A percentile compares a stretch with the other conserved stretches of the same genome.
These are phyloP conservation scores for Fusarium longipes DNA, from an alignment of 2,329 filamentous ascomycete species.

Conservation along the genomic window DNA sequence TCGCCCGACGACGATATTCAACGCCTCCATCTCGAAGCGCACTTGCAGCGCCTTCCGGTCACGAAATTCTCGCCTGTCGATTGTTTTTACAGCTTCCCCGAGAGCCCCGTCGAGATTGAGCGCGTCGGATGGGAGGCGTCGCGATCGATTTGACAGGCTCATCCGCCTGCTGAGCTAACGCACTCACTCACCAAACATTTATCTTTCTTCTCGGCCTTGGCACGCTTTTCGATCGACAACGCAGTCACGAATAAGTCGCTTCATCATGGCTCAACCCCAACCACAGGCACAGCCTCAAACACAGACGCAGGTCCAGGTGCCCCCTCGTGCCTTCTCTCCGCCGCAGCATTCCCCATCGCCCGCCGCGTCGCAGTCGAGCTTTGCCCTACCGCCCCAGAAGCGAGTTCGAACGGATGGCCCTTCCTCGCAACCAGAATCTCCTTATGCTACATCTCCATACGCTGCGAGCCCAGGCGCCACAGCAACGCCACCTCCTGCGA, in stretches of 20 bases:
- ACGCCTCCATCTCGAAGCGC: constrained; percentile 41
- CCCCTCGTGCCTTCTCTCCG: constrained; percentile 70
- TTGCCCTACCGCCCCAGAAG: constrained; percentile 75
- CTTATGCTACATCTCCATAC: constrained; percentile 66
- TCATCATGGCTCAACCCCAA: constrained; percentile 69
- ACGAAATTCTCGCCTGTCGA: constrained; percentile 11
- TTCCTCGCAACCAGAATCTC: constrained; percentile 73
- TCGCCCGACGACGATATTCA: constrained; percentile 42
- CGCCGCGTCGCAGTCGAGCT: constrained; percentile 64
- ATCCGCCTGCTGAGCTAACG: constrained; percentile 58
- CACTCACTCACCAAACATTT: constrained; percentile 21
- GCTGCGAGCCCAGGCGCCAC: constrained; percentile 58
- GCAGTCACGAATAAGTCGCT: constrained; percentile 3
- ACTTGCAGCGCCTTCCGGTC: constrained; percentile 16
- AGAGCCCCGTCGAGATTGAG: constrained; percentile 36
- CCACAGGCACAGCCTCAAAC: constrained; percentile 69
- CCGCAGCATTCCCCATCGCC: constrained; percentile 72
- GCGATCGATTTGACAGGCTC: constrained; percentile 61
- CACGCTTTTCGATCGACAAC: constrained; percentile 15
- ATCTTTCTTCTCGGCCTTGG: constrained; percentile 12
- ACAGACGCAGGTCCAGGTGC: constrained; percentile 54
- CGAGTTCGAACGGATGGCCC: constrained; percentile 70
- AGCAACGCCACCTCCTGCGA: constrained; percentile 55
- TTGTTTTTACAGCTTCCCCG: constrained; percentile 21
- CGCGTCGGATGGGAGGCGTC: constrained; percentile 61